phyloP scores from a whole-genome alignment of 2,329 filamentous ascomycete genomes.

The Neopestalotiopsis rosae region DNA sequence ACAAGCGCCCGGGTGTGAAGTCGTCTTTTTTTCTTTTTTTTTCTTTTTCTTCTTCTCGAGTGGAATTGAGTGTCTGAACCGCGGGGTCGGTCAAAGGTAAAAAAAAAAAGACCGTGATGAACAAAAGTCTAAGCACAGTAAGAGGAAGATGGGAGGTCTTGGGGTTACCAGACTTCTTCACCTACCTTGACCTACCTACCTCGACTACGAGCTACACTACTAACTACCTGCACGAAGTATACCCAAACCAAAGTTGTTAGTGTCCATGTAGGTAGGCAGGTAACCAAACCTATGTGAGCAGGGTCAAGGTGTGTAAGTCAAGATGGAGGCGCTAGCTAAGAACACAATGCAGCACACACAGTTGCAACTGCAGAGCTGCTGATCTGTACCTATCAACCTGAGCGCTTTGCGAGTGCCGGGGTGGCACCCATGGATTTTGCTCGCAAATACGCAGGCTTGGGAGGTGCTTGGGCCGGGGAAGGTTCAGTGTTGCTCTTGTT shows the following conservation, averaged over 20 bases:
- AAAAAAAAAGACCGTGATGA: constrained; percentile 3
- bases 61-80: constrained; percentile 5
- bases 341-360: background rate
- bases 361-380: background rate
- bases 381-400: background rate
- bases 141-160: background rate
- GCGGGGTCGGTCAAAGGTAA: constrained; percentile 11
- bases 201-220: background rate
- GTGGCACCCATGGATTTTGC: background rate
- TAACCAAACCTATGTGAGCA: background rate
- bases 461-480: constrained; percentile 6
- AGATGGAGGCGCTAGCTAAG: background rate
- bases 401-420: background rate
- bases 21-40: background rate
- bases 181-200: background rate
- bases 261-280: background rate
- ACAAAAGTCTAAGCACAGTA: constrained; percentile 8
- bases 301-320: background rate
- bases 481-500: constrained; percentile 12
- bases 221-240: background rate
- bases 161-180: background rate
- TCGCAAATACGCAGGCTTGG: background rate
- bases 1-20: background rate
- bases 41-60: background rate
- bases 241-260: background rate